Conservation (phyloP, 495 filamentous ascomycete genomes). For the Xylaria grammica region DNA sequence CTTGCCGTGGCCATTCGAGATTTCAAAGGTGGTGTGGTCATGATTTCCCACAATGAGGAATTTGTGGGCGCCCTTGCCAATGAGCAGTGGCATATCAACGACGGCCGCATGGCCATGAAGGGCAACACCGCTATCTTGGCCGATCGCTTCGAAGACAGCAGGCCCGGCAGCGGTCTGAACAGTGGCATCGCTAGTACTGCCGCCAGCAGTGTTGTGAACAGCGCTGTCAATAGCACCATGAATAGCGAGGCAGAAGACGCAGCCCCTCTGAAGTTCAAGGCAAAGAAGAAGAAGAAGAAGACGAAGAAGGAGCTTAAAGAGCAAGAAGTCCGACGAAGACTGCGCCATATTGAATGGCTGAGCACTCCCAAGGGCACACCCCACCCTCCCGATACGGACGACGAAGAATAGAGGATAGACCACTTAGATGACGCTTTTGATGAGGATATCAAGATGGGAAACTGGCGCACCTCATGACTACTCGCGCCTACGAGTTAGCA, state of each 20-base stretch:
- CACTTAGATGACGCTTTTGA: constrained; percentile 1
- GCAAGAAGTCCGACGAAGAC: constrained; percentile 79
- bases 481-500: not conserved
- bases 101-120: constrained; percentile 84
- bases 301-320: constrained; percentile 96
- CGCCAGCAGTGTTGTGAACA: constrained; percentile 65
- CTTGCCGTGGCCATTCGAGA: constrained; percentile 95
- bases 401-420: constrained; percentile 61
- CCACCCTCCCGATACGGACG: constrained; percentile 77
- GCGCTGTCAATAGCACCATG: constrained; percentile 69
- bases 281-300: constrained; percentile 96
- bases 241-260: constrained; percentile 85
- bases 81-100: constrained; percentile 92
- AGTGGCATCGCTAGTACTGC: constrained; percentile 54
- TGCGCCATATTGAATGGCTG: constrained; percentile 96
- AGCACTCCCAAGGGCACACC: constrained; percentile 81
- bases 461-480: not conserved
- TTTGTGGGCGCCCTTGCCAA: constrained; percentile 94
- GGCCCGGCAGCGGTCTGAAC: constrained; percentile 63
- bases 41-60: constrained; percentile 99
- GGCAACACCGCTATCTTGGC: constrained; percentile 71
- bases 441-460: not conserved
- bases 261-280: constrained; percentile 82
- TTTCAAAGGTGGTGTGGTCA: constrained; percentile 96
- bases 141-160: constrained; percentile 86